Conservation (phyloP, 129 eudicot species). For the Helianthus tuberosus region DNA sequence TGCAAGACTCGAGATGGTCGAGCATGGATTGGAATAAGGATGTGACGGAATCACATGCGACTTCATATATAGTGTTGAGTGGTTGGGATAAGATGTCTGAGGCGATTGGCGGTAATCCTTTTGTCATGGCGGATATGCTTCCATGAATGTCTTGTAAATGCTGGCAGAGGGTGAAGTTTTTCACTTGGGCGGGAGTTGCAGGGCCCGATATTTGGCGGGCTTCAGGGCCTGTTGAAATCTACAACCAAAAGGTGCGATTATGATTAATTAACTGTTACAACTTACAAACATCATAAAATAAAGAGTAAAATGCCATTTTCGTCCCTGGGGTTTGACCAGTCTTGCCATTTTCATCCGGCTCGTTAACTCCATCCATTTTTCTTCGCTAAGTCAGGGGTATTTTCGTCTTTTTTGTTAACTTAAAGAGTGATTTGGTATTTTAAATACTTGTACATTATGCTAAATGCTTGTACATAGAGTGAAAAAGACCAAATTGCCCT, state of each 20-base stretch:
- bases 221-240: slow-evolving; percentile 94
- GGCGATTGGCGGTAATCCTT: slow-evolving; percentile 70
- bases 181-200: slow-evolving; percentile 79
- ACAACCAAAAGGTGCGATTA: slow-evolving; percentile 18
- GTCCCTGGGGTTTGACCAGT: no score
- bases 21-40: slow-evolving; percentile 90
- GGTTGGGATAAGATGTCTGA: slow-evolving; percentile 77
- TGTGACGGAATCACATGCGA: slow-evolving; percentile 84
- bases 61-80: slow-evolving; percentile 70
- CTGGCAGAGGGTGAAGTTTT: slow-evolving; percentile 84
- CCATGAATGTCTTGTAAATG: slow-evolving; percentile 86
- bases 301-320: no score
- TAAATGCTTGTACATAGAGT: no score
- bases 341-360: no score
- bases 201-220: slow-evolving; percentile 88
- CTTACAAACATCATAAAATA: background rate
- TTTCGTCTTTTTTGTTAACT: no score
- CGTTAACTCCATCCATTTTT: no score
- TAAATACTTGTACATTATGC: no score
- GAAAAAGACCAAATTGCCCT: no score
- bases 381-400: no score
- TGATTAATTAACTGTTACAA: background rate
- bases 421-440: no score
- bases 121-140: slow-evolving; percentile 58
- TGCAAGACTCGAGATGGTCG: slow-evolving; percentile 82